Evolutionary conservation across 495 filamentous ascomycete genomes (phyloP), one percentile per base, ranked within the genome.

Genomic region (Chaetomium fimeti): DNA sequence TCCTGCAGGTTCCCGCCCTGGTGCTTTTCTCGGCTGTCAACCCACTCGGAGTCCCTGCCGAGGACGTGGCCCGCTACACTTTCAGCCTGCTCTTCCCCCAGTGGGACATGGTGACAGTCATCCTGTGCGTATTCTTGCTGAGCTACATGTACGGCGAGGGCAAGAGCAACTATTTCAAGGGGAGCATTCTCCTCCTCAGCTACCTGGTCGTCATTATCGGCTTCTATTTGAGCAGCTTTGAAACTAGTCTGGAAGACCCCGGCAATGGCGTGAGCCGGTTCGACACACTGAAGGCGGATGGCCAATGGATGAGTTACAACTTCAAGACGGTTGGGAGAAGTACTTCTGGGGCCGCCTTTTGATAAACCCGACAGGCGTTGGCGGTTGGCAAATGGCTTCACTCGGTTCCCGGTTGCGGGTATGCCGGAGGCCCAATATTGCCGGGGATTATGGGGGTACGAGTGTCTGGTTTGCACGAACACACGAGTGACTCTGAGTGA

Each of bases 91-190:
- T 99, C 25, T 99, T 99, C 78, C 95, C 94, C 9, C 94, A 98
- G 74, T 99, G 94, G 94, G 94, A 99, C 72, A 92, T 99, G 90
- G 87, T 97, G 43, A 96, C 92, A 29, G 93, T 98, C 47, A 97
- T 97, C 60, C 83, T 99, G 55, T 98, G 95, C 72, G 93, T 99
- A 38, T 98, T 99, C 81, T 79, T 99, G 43, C 84, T 99, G 45
- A 95, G 91, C 60, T 96, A 98, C 77, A 93, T 99, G 82, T 96
- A 98, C 65, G 93, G 95, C 63, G 94, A 99, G 77, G 94, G 94
- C 55, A 99, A 99, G 83, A 91, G 89, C 77, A 92, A 92, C 74
- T 92, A 92, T 77, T 92, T 92, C 84, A 92, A 88, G 76, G 94
- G 94, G 54, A 96, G 91, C 64, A 96, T 97, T 69, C 84, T 99